phyloP scores from a whole-genome alignment of 164 flowering plant genomes.

The Vitis vinifera region DNA sequence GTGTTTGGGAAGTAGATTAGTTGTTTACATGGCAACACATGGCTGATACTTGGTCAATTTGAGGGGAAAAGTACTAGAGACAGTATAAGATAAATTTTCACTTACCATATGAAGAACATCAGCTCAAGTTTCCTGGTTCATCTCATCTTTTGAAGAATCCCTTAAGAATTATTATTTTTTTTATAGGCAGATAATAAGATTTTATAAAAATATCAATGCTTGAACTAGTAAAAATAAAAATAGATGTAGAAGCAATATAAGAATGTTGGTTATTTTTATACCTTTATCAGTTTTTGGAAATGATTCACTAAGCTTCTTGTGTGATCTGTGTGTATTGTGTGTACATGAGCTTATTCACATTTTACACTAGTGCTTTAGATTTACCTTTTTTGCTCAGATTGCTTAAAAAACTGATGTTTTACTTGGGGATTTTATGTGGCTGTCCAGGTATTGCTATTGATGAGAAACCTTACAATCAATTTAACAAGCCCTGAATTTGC shows the following conservation, averaged over 20 bases:
- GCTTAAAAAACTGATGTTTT: background rate
- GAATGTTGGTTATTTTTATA: no score
- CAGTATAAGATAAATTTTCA: background rate
- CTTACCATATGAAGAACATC: background rate
- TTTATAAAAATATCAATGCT: no score
- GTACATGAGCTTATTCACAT: background rate
- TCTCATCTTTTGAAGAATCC: no score
- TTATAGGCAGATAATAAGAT: no score
- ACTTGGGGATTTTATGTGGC: background rate
- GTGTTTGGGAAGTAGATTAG: background rate
- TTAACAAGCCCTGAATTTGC: constrained; percentile 41
- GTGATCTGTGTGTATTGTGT: background rate
- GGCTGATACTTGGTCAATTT: background rate
- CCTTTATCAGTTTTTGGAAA: no score
- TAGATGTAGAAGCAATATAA: no score
- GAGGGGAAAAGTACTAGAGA: no score
- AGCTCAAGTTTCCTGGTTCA: background rate
- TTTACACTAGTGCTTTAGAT: background rate
- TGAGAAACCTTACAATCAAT: constrained; percentile 45
- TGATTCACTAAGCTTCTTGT: no score
- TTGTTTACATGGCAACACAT: background rate
- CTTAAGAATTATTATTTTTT: no score
- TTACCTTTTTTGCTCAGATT: background rate
- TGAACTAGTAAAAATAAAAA: no score
- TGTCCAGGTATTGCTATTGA: constrained; percentile 35